Percentiles rank a stretch among this genome's conserved stretches.
Evolutionary conservation across 352 stramenopile genomes (phyloP).

Genomic region (Aphanomyces invadans): DNA sequence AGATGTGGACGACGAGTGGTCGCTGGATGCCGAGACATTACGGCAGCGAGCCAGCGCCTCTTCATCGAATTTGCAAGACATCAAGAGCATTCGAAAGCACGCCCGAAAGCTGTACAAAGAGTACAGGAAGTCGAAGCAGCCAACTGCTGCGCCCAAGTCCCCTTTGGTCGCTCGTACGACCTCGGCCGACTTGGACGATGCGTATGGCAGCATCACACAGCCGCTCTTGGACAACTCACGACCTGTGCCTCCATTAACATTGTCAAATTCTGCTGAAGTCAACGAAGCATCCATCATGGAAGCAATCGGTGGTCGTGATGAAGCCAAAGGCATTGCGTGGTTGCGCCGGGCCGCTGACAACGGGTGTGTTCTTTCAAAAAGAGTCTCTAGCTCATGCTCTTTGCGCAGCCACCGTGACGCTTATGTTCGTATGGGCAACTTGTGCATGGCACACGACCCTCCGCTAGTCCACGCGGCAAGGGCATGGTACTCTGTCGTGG

Average conservation of each 20-base stretch:
- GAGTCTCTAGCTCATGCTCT: neutral
- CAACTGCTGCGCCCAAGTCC: constrained; percentile 6
- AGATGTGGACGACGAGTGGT: constrained; percentile 34
- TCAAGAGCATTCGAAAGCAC: constrained; percentile 72
- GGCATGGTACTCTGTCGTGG: constrained; percentile 64
- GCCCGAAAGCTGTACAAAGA: constrained; percentile 68
- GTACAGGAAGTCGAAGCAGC: constrained; percentile 46
- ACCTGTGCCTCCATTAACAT: constrained; percentile 40
- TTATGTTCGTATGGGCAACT: constrained; percentile 73
- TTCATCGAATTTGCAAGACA: constrained; percentile 45
- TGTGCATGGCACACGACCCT: constrained; percentile 70
- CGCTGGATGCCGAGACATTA: constrained; percentile 63
- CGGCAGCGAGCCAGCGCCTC: constrained; percentile 38
- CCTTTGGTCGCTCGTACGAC: constrained; percentile 56
- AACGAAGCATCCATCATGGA: constrained; percentile 26
- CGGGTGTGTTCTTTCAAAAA: constrained; percentile 23
- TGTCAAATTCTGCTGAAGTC: constrained; percentile 20
- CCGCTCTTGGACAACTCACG: constrained; percentile 51
- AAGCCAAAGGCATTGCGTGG: constrained; percentile 68
- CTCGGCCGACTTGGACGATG: constrained; percentile 47
- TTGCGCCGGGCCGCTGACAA: constrained; percentile 68
- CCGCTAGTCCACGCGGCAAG: constrained; percentile 59
- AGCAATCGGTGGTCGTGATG: constrained; percentile 29
- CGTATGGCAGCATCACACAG: constrained; percentile 64
- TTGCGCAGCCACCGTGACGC: constrained; percentile 49